Evolutionary conservation across 139 green algal genomes (phyloP).

Genomic region (Coccomyxa sp.): DNA sequence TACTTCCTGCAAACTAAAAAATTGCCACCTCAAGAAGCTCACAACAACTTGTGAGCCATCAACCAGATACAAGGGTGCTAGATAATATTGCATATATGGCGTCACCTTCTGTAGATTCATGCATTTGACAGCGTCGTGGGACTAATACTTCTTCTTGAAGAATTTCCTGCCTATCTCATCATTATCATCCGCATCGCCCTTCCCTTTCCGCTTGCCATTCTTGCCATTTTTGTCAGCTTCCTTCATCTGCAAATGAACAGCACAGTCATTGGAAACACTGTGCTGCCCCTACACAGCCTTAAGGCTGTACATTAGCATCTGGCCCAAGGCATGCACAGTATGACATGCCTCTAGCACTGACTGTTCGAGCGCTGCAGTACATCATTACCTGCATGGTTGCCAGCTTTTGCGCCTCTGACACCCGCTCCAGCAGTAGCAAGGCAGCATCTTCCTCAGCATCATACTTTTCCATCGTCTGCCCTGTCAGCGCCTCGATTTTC

Average conservation of each 20-base stretch:
- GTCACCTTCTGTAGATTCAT: too few species aligned
- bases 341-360: not conserved
- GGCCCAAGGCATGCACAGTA: not conserved
- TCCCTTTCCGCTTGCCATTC: slow-evolving; percentile 15
- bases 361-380: not conserved
- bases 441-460: slow-evolving; percentile 59
- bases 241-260: slow-evolving; percentile 12
- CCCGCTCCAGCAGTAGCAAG: slow-evolving; percentile 79
- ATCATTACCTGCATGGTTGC: slow-evolving; percentile 67
- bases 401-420: slow-evolving; percentile 77
- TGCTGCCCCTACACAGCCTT: not conserved
- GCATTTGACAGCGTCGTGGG: too few species aligned
- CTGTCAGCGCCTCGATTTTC: slow-evolving; percentile 91
- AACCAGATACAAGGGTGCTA: too few species aligned
- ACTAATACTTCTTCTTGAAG: not conserved
- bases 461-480: slow-evolving; percentile 81
- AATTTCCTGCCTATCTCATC: not conserved
- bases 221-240: slow-evolving; percentile 16
- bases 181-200: slow-evolving; percentile 1
- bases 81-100: too few species aligned
- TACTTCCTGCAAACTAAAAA: too few species aligned
- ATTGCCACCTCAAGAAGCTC: too few species aligned
- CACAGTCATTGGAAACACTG: not conserved
- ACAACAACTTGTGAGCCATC: too few species aligned
- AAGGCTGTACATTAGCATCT: not conserved